Conservation (phyloP, 2,329 filamentous ascomycete species). For the Dothiorella sarmentorum region DNA sequence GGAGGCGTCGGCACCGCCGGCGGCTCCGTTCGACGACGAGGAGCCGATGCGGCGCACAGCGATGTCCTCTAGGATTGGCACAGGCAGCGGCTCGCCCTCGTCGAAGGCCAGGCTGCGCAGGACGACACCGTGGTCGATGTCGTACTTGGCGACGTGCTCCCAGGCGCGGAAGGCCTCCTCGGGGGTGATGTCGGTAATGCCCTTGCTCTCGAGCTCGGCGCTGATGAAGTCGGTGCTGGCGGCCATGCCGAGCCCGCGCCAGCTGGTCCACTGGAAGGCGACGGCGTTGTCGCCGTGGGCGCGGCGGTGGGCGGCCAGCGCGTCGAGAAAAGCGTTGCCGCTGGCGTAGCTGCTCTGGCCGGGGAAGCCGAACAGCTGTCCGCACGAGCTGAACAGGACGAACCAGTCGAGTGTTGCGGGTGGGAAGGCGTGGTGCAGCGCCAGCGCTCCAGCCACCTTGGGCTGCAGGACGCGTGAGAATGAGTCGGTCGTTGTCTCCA, state of each 20-base stretch:
- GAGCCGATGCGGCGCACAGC: constrained; percentile 21
- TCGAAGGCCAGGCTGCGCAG: constrained; percentile 33
- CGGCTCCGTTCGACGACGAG: not conserved
- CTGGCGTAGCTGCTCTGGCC: constrained; percentile 22
- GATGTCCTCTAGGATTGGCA: constrained; percentile 30
- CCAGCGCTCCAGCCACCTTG: constrained; percentile 30
- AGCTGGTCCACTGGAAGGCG: constrained; percentile 44
- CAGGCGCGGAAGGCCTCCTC: constrained; percentile 45
- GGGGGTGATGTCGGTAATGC: constrained; percentile 41
- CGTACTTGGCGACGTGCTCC: constrained; percentile 34
- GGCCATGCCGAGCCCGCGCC: constrained; percentile 42
- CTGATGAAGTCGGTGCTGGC: constrained; percentile 37
- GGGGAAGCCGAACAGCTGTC: constrained; percentile 10
- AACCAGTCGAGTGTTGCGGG: constrained; percentile 28
- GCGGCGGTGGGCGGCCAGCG: constrained; percentile 24
- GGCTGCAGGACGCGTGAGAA: constrained; percentile 35
- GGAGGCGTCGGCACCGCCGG: not conserved
- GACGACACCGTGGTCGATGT: constrained; percentile 41
- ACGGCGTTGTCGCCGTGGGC: constrained; percentile 40
- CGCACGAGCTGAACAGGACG: constrained; percentile 1
- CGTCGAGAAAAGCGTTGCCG: constrained; percentile 22
- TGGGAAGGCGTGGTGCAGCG: constrained; percentile 29
- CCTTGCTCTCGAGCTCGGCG: constrained; percentile 41
- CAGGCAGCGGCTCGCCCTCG: constrained; percentile 28
- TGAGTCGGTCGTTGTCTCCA: constrained; percentile 29